These are phyloP conservation scores for Dictyostelium brefeldianum DNA, from an alignment of 78 protist species.

Conservation along the genomic window DNA sequence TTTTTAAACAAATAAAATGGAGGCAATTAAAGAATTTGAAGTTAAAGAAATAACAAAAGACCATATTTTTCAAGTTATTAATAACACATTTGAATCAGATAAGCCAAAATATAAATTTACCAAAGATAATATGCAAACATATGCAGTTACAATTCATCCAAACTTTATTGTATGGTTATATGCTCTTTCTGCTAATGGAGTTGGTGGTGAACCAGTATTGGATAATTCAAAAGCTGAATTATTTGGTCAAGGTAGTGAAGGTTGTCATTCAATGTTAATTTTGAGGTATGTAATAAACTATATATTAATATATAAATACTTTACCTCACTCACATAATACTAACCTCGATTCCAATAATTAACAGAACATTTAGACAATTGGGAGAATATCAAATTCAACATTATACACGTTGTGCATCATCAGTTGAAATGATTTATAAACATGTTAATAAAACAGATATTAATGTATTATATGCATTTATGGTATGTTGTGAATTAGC, in stretches of 20 bases:
- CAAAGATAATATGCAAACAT: not conserved
- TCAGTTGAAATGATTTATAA: not conserved
- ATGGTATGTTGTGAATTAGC: constrained; percentile 1
- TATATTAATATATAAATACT: too few species aligned
- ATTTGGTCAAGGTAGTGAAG: not conserved
- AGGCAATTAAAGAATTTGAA: too few species aligned
- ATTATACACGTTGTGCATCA: not conserved
- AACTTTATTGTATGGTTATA: not conserved
- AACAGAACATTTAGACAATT: not conserved
- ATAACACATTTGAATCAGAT: not conserved
- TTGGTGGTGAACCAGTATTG: not conserved
- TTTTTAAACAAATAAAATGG: too few species aligned
- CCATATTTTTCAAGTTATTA: not conserved
- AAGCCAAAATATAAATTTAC: not conserved
- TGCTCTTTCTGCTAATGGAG: not conserved
- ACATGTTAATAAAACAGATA: not conserved
- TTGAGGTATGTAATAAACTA: too few species aligned
- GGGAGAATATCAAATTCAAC: not conserved
- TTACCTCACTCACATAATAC: too few species aligned
- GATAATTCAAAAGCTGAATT: not conserved
- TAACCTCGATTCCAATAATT: too few species aligned
- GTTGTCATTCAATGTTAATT: not conserved
- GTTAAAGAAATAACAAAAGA: too few species aligned
- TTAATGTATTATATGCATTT: constrained; percentile 13
- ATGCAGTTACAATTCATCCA: not conserved